Evolutionary conservation across 148 eudicot genomes (phyloP).

Genomic region (Euryodendron excelsum): DNA sequence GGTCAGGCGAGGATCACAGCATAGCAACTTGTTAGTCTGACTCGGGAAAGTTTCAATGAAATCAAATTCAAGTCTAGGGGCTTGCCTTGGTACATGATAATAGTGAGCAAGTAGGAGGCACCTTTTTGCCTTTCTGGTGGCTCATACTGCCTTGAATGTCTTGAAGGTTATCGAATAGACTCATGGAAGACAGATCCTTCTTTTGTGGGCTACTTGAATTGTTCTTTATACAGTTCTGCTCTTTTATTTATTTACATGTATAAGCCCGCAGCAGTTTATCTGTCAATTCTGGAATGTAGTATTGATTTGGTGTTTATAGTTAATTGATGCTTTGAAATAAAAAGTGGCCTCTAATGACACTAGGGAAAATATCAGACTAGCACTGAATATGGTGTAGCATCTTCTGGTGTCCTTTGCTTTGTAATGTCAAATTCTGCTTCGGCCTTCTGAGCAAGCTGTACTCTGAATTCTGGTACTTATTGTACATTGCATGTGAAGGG

Average conservation of each 20-base stretch:
- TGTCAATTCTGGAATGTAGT: background rate
- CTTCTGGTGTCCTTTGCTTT: too few relatives aligned
- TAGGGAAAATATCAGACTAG: too few relatives aligned
- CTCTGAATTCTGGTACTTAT: too few relatives aligned
- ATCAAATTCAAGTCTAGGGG: background rate
- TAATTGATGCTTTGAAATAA: too few relatives aligned
- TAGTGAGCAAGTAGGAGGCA: background rate
- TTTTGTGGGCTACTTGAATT: background rate
- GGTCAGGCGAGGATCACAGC: conserved; percentile 86
- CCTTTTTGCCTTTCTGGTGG: conserved; percentile 4
- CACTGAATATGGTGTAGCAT: too few relatives aligned
- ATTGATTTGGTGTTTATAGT: too few relatives aligned
- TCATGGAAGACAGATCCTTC: background rate
- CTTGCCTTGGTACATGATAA: background rate
- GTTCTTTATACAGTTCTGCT: background rate
- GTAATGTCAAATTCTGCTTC: too few relatives aligned
- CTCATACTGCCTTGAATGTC: background rate
- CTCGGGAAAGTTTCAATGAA: background rate
- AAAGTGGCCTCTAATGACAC: too few relatives aligned
- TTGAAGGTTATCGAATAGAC: background rate
- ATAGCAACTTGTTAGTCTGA: conserved; percentile 25
- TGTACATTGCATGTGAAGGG: too few relatives aligned
- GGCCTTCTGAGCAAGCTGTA: too few relatives aligned
- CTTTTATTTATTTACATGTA: background rate
- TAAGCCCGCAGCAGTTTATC: background rate